These are phyloP conservation scores for Cladosporium austrohemisphaericum DNA, from an alignment of 2,329 filamentous ascomycete genomes.

Conservation along the genomic window DNA sequence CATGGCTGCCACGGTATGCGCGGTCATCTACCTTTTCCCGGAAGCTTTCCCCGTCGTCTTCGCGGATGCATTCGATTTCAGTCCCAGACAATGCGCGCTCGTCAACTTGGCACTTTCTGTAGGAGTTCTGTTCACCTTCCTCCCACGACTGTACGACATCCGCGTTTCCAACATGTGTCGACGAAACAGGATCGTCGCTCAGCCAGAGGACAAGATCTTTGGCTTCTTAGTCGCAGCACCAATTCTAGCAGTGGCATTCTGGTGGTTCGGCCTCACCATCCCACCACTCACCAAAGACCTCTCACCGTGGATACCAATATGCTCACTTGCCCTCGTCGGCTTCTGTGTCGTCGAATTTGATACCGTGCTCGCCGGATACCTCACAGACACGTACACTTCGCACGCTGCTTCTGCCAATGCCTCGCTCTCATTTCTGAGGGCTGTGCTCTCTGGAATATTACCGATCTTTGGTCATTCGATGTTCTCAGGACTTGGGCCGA, in stretches of 20 bases:
- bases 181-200: slow-evolving; percentile 16
- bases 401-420: slow-evolving; percentile 46
- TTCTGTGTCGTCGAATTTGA: slow-evolving; percentile 50
- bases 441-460: slow-evolving; percentile 38
- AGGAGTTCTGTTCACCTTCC: slow-evolving; percentile 41
- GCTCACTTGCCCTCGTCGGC: slow-evolving; percentile 41
- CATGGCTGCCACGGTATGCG: slow-evolving; percentile 43
- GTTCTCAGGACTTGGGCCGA: slow-evolving; percentile 39
- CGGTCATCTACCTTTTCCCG: slow-evolving; percentile 48
- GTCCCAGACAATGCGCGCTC: slow-evolving; percentile 44
- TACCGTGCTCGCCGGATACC: slow-evolving; percentile 41
- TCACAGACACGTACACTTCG: slow-evolving; percentile 45
- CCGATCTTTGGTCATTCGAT: slow-evolving; percentile 41
- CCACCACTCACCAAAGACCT: slow-evolving; percentile 38
- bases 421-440: slow-evolving; percentile 40
- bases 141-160: slow-evolving; percentile 43
- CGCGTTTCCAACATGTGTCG: slow-evolving; percentile 27
- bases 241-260: slow-evolving; percentile 42
- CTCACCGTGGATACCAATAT: slow-evolving; percentile 19
- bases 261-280: slow-evolving; percentile 47
- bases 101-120: slow-evolving; percentile 61
- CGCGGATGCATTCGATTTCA: slow-evolving; percentile 30
- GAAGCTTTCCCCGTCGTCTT: slow-evolving; percentile 44
- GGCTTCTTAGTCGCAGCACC: slow-evolving; percentile 47
- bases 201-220: slow-evolving; percentile 47